These are phyloP conservation scores for Heliamphora exappendiculata DNA, from an alignment of 148 eudicot species.

Conservation along the genomic window DNA sequence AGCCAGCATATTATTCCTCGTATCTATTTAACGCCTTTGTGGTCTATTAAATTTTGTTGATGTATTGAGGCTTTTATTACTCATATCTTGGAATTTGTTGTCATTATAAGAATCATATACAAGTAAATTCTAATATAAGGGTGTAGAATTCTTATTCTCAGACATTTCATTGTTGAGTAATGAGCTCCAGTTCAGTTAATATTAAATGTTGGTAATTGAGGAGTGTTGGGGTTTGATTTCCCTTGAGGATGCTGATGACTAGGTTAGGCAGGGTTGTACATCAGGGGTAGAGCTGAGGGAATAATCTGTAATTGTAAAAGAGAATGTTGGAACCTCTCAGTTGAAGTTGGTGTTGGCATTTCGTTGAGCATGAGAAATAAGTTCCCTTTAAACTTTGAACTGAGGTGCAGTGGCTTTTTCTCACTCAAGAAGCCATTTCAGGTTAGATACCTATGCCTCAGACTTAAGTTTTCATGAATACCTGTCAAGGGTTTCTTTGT, in stretches of 20 bases:
- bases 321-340: neutral
- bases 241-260: too few relatives aligned
- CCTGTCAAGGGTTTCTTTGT: neutral
- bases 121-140: neutral
- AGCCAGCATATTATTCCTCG: slow-evolving; percentile 18
- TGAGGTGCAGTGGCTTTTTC: neutral
- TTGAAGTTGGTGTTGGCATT: neutral
- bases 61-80: neutral
- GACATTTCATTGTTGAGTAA: neutral
- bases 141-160: neutral
- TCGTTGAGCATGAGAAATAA: neutral
- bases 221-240: too few relatives aligned
- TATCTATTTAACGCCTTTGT: neutral
- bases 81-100: neutral
- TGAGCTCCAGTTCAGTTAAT: neutral
- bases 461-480: neutral
- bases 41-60: neutral
- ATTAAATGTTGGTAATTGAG: neutral
- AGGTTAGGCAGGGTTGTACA: too few relatives aligned
- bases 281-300: too few relatives aligned
- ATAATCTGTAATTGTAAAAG: too few relatives aligned
- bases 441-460: neutral
- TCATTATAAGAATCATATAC: neutral
- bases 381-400: neutral
- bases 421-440: neutral